Percentiles rank a stretch among this genome's conserved stretches.
Evolutionary conservation across 2,329 filamentous ascomycete species (phyloP).

Genomic region (Blumeria graminis): DNA sequence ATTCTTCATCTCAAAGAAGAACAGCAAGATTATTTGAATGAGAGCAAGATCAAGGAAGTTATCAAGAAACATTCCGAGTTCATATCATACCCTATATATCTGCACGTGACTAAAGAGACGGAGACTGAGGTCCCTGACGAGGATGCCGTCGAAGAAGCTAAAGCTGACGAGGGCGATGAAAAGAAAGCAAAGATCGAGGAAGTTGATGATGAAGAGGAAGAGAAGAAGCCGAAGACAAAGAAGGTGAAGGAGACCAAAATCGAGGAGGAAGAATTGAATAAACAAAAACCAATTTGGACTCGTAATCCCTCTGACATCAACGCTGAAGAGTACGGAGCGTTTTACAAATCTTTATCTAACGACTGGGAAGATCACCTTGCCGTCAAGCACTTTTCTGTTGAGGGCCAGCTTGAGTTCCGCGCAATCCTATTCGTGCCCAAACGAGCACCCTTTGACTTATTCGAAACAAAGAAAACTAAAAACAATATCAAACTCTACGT

Average conservation of each 20-base stretch:
- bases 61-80: constrained; percentile 99
- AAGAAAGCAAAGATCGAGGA: constrained; percentile 91
- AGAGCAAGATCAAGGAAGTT: constrained; percentile 98
- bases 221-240: constrained; percentile 97
- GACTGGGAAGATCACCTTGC: constrained; percentile 99
- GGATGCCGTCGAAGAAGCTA: constrained; percentile 50
- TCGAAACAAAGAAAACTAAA: constrained; percentile 99
- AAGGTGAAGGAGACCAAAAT: constrained; percentile 97
- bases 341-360: constrained; percentile 99
- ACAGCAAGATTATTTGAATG: constrained; percentile 94
- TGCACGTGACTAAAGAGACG: constrained; percentile 96
- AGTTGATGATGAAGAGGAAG: constrained; percentile 60
- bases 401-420: constrained; percentile 99
- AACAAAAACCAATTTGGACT: constrained; percentile 99
- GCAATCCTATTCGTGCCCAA: constrained; percentile 99
- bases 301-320: constrained; percentile 90
- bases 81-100: constrained; percentile 99
- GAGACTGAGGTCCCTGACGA: constrained; percentile 98
- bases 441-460: constrained; percentile 97
- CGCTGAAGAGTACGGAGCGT: constrained; percentile 89
- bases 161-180: constrained; percentile 63
- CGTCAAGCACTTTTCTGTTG: constrained; percentile 99
- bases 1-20: constrained; percentile 98
- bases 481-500: constrained; percentile 99
- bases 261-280: constrained; percentile 99